Evolutionary conservation across 2,329 filamentous ascomycete species (phyloP), one percentile per base, ranked within the genome.

Genomic region (Tolypocladium tropicale): DNA sequence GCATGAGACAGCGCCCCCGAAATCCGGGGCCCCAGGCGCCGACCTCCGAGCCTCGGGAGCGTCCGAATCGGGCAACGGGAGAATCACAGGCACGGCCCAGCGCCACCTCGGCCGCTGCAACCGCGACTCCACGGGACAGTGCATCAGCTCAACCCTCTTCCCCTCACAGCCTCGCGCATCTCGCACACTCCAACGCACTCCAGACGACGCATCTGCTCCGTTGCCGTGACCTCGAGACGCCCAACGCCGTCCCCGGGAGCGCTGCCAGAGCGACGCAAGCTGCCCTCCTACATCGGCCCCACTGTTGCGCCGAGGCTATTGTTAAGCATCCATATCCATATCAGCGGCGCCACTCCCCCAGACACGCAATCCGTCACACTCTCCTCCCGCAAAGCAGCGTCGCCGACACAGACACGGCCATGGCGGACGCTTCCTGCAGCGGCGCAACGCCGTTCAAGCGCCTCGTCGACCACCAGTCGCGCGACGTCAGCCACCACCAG

Each of bases 361-460:
- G 23, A 46, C 41, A 16, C 11, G 12, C 41, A 46, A 16, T 23
- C 41, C 39, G 23, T 43, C 39, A n/a, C 39, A 43, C 5, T 28
- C 30, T 18, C 36, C 23, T 50, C 28, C 12, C 25, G 41, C 32
- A 12, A 23, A n/a, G 9, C 25, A 14, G 25, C 16, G 7, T 14
- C 43, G 46, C 46, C 18, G 25, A 11, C 23, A 16, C 43, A 52
- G 52, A 30, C 34, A 21, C 55, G n/a, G 52, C 30, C 55, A 76
- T 76, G 74, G 68, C 72, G 39, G 72, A 75, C 54, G 67, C 68
- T 55, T 72, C 73, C 11, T 76, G 74, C 59, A 73, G 72, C 58
- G 73, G 72, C 36, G 67, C 68, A 2, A 72, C 71, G 52, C 73
- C 74, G 37, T 75, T 76, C 55, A 76, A 76, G 65, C 70, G 68